phyloP scores from a whole-genome alignment of 495 filamentous ascomycete genomes.

The Neurospora africana region DNA sequence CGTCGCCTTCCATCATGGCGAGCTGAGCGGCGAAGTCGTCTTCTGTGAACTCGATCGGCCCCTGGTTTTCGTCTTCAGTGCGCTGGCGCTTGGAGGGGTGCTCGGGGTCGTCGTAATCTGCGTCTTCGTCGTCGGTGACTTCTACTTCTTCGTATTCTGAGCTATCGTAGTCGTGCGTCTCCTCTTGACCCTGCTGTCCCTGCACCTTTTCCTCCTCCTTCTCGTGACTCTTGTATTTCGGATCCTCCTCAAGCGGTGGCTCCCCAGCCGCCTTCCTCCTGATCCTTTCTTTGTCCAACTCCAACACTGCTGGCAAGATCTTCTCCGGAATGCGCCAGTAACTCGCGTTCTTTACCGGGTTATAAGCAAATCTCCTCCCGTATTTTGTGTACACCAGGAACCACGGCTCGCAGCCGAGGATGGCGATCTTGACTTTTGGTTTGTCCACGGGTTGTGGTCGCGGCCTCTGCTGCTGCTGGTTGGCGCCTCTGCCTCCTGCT shows the following conservation, averaged over 20 bases:
- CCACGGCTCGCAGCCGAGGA: conserved; percentile 84
- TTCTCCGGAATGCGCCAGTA: conserved; percentile 87
- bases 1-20: conserved; percentile 64
- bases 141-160: conserved; percentile 83
- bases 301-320: conserved; percentile 67
- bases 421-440: conserved; percentile 66
- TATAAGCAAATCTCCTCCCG: conserved; percentile 80
- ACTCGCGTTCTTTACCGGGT: conserved; percentile 69
- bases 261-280: conserved; percentile 34
- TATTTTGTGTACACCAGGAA: conserved; percentile 83
- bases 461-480: conserved; percentile 41
- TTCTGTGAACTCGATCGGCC: conserved; percentile 79
- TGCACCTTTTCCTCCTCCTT: neutral
- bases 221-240: neutral
- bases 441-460: conserved; percentile 61
- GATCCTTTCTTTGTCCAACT: conserved; percentile 51
- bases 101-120: conserved; percentile 28
- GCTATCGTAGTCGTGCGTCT: conserved; percentile 27
- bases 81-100: conserved; percentile 55
- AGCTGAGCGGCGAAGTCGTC: conserved; percentile 92
- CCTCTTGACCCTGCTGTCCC: neutral
- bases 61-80: conserved; percentile 44
- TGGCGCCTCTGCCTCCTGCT: conserved; percentile 38
- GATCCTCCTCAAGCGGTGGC: neutral
- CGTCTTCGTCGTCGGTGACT: conserved; percentile 59